Evolutionary conservation across 495 filamentous ascomycete genomes (phyloP).

Genomic region (Alectoria sarmentosa): DNA sequence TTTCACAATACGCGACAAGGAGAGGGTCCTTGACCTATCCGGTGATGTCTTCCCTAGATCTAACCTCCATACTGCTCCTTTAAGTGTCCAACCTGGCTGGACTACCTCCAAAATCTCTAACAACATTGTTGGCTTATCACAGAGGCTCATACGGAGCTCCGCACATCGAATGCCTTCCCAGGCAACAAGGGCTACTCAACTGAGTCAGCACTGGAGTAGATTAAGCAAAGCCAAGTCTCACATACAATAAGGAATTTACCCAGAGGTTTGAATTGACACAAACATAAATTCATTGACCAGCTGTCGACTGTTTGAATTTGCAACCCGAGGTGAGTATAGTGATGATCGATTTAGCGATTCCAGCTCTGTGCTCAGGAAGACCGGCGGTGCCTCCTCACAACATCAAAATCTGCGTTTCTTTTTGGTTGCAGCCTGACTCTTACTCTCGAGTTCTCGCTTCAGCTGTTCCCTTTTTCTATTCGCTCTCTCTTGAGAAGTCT

Average conservation of each 20-base stretch:
- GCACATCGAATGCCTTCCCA: neutral
- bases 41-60: neutral
- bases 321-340: neutral
- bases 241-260: neutral
- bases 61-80: neutral
- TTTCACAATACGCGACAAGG: neutral
- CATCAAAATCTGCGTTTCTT: conserved; percentile 62
- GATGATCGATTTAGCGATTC: neutral
- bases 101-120: neutral
- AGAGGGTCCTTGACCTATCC: neutral
- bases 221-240: neutral
- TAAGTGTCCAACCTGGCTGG: neutral
- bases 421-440: conserved; percentile 53
- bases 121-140: neutral
- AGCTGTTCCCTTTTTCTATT: conserved; percentile 57
- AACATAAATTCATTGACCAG: neutral
- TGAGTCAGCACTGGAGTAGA: neutral
- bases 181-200: neutral
- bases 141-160: neutral
- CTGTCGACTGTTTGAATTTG: neutral
- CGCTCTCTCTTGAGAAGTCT: conserved; percentile 44
- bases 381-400: neutral
- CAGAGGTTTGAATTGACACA: neutral
- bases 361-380: neutral
- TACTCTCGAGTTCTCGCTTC: conserved; percentile 56